Evolutionary conservation across 768 basidiomycete genomes (phyloP), one percentile per base, ranked within the genome.

Genomic region (Asterophora lycoperdoides): DNA sequence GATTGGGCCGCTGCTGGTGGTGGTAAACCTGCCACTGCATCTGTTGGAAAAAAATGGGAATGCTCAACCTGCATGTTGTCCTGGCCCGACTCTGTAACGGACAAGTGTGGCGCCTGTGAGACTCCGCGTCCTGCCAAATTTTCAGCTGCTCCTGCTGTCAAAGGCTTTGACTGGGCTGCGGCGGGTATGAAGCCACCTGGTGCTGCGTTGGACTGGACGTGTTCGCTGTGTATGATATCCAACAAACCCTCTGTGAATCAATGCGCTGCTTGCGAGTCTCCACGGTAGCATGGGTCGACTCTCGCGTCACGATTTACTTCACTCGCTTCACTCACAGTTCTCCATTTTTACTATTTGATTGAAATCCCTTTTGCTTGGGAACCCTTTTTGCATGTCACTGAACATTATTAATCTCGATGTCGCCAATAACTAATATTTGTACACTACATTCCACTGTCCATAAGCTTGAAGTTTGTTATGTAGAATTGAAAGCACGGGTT

Each of bases 81-180:
- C 33, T 50, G 50, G 23, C 49, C 53, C 1, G 19, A 20, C 30
- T 44, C 49, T 28, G 44, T 46, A 29, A 47, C 38, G 29, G 51
- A 46, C 8, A 41, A 53, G 20, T 56, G 51, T n/a, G 23, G 37
- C n/a, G 29, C 42, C 15, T 44, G 28, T 11, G 37, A 39, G 3
- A 19, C 54, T 28, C 34, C 48, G 20, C 44, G 43, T 29, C n/a
- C 41, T 14, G 10, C 38, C 40, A 44, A 57, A 14, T 33, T 44
- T n/a, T 35, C 46, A 19, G 14, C 46, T 3, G 34, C 63, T 11
- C 41, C 57, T 23, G 53, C 63, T 39, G 46, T 64, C 34, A 66
- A 70, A 35, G 68, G 69, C 28, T 86, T 86, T 55, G 70, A 85
- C 56, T 86, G 80, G 77, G 69, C 74, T 1, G 81, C 80, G 8